These are phyloP conservation scores for Sphaerosporella brunnea DNA, from an alignment of 495 filamentous ascomycete species.

Conservation along the genomic window DNA sequence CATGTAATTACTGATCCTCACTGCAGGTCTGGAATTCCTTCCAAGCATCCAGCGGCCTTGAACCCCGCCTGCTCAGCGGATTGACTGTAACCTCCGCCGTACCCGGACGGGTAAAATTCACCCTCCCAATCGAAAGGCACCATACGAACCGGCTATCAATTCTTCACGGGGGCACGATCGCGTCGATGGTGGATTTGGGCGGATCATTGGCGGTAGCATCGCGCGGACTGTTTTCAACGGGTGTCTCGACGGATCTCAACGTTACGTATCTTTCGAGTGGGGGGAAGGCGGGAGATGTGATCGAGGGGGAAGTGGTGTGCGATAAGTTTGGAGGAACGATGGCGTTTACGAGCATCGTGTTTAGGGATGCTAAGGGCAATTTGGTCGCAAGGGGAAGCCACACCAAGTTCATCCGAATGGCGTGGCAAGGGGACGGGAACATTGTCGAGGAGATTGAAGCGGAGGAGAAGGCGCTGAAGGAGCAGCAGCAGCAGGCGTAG, in stretches of 20 bases:
- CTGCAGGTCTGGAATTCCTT: conserved; percentile 22
- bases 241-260: conserved; percentile 83
- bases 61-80: conserved; percentile 29
- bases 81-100: conserved; percentile 56
- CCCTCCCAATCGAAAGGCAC: conserved; percentile 66
- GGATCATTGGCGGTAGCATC: conserved; percentile 89
- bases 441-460: conserved; percentile 14
- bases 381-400: conserved; percentile 80
- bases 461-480: conserved; percentile 5
- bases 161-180: conserved; percentile 87
- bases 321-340: conserved; percentile 91
- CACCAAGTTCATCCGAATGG: conserved; percentile 56
- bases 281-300: conserved; percentile 60
- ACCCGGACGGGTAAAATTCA: conserved; percentile 71
- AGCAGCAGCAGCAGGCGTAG: no score
- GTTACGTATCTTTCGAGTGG: conserved; percentile 83
- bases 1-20: background rate
- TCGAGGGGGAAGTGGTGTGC: conserved; percentile 52
- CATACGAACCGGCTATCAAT: conserved; percentile 87
- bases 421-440: conserved; percentile 17
- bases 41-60: conserved; percentile 12
- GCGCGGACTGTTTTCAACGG: conserved; percentile 67
- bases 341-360: conserved; percentile 69
- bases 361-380: conserved; percentile 57
- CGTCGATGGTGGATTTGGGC: conserved; percentile 87